Conservation (phyloP, 306 rosid genomes). For the Fragaria ananassa region DNA sequence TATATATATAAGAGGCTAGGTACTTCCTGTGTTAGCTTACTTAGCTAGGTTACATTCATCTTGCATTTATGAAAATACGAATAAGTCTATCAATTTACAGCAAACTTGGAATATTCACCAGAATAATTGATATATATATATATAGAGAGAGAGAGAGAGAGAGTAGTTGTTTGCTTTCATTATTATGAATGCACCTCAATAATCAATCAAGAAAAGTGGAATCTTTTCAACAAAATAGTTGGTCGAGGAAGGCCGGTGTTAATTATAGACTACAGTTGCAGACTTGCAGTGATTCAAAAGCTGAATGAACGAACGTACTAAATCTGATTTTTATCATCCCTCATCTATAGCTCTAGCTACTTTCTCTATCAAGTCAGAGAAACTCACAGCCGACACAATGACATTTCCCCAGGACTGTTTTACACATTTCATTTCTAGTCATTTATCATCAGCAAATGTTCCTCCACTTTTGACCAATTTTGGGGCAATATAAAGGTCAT, state of each 20-base stretch:
- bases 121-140: not conserved
- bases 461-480: not conserved
- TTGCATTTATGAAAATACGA: not conserved
- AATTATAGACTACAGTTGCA: slow-evolving; percentile 24
- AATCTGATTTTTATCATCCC: not conserved
- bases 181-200: slow-evolving; percentile 18
- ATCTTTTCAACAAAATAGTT: slow-evolving; percentile 44
- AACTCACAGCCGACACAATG: slow-evolving; percentile 11
- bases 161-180: slow-evolving; percentile 10
- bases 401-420: not conserved
- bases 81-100: not conserved
- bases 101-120: not conserved
- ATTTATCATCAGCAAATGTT: not conserved
- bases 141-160: slow-evolving; percentile 4
- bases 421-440: not conserved
- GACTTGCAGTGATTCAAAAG: slow-evolving; percentile 32
- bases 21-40: not conserved
- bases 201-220: slow-evolving; percentile 34
- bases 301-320: slow-evolving; percentile 20
- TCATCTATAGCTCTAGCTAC: not conserved
- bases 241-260: slow-evolving; percentile 34
- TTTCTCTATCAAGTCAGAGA: not conserved
- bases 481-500: not conserved
- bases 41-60: not conserved
- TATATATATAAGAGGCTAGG: not conserved